Evolutionary conservation across 441 rosid species (phyloP).

Genomic region (Biscutella laevigata): DNA sequence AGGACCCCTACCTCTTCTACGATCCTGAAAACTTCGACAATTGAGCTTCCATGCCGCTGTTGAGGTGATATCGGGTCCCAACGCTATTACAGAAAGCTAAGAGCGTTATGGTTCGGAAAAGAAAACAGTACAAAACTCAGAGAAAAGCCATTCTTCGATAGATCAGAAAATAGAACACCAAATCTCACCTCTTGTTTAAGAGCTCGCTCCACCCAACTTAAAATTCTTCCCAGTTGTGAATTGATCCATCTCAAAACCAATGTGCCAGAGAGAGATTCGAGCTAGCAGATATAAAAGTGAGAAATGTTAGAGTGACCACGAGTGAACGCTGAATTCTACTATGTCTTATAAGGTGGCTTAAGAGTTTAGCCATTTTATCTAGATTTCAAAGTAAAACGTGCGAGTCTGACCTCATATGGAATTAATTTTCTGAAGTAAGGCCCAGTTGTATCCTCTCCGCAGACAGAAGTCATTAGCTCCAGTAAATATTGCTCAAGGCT

Average conservation of each 20-base stretch:
- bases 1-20: slow-evolving; percentile 73
- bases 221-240: slow-evolving; percentile 84
- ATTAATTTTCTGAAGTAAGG: slow-evolving; percentile 56
- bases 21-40: slow-evolving; percentile 91
- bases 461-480: slow-evolving; percentile 51
- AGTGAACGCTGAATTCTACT: background rate
- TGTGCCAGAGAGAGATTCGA: slow-evolving; percentile 88
- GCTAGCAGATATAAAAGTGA: slow-evolving; percentile 32
- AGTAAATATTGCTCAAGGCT: slow-evolving; percentile 81
- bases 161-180: slow-evolving; percentile 1
- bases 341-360: slow-evolving; percentile 2
- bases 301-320: slow-evolving; percentile 6
- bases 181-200: slow-evolving; percentile 80
- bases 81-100: slow-evolving; percentile 38
- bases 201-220: slow-evolving; percentile 93
- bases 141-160: background rate
- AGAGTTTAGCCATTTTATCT: slow-evolving; percentile 7
- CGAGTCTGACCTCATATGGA: slow-evolving; percentile 64
- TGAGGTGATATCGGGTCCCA: slow-evolving; percentile 96
- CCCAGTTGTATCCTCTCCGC: slow-evolving; percentile 61
- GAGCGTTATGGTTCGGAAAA: slow-evolving; percentile 11
- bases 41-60: slow-evolving; percentile 89
- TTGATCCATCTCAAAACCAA: slow-evolving; percentile 95
- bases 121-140: background rate
- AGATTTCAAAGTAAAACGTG: slow-evolving; percentile 6